Base-by-base conservation (phyloP, 2,329 filamentous ascomycete genomes). In the Elsinoe fawcettii region DNA sequence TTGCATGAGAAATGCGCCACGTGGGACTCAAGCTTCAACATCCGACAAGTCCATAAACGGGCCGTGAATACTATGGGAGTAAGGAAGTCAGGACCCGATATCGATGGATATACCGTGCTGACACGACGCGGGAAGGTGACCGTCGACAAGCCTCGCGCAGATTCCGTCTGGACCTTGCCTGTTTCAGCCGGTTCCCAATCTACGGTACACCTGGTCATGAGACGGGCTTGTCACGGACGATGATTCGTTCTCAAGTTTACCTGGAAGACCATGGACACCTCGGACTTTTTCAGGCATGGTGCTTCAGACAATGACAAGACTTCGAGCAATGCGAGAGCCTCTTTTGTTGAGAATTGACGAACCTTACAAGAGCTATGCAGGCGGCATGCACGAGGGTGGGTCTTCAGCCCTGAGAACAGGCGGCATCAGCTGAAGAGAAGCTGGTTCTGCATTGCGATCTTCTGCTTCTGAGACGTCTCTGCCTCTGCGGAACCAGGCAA, bases 171-270 rank as follows among this genome's bases (percentile, higher is more conserved):
- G 49, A 30, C 20, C 5, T n/a, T 25, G 30, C 34, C 34, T 53
- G 49, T 53, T 53, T 39, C 49, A 53, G 49, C 49, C 49, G 32
- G 32, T 53, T 20, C 30, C 25, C 8, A n/a, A 37, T 11, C 30
- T 36, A 20, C 32, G 49, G 49, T 53, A 37, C 32, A 53, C 20
- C 32, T 23, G 49, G 49, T 53, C 49, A 53, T 39, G 34, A 53
- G 49, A 53, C 49, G 49, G 11, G 14, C 27, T 22, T 22, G 25
- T 51, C 46, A 51, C 25, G 25, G 25, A 34, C 27, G 3, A 18
- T 32, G 6, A 51, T 34, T 51, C 46, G 46, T 51, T 51, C 46
- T 51, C 46, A 51, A 22, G 16, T 51, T 30, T 51, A 22, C 46
- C 5, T 32, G 11, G n/a, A 27, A 9, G 6, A 14, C 25, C 16